A percentile compares a stretch with the other conserved stretches of the same genome.
phyloP scores from a whole-genome alignment of 768 basidiomycete genomes.

The Imleria badia region DNA sequence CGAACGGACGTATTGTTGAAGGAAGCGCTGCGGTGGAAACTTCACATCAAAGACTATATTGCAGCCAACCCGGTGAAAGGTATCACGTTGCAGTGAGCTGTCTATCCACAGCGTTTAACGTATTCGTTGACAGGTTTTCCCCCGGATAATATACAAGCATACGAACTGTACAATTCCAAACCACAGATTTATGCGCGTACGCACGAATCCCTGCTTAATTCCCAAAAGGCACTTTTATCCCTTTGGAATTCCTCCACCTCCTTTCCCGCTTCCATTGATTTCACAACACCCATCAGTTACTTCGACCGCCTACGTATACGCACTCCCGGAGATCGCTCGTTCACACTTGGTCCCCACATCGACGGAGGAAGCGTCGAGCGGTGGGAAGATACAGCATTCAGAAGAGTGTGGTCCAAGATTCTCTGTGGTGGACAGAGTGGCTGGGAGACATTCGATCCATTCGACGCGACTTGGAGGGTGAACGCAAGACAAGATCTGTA shows the following conservation, averaged over 20 bases:
- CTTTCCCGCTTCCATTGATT: constrained; percentile 40
- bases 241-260: constrained; percentile 53
- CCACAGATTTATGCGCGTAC: constrained; percentile 67
- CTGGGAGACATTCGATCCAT: constrained; percentile 53
- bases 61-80: constrained; percentile 54
- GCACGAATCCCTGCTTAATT: constrained; percentile 55
- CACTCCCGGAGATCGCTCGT: constrained; percentile 65
- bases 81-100: constrained; percentile 9
- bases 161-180: constrained; percentile 69
- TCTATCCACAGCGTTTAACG: background rate
- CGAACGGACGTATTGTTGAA: constrained; percentile 18
- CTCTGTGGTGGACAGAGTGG: constrained; percentile 37
- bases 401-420: constrained; percentile 43
- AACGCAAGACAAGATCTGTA: constrained; percentile 62
- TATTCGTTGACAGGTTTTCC: constrained; percentile 54
- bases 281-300: constrained; percentile 67
- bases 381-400: constrained; percentile 50
- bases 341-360: constrained; percentile 63
- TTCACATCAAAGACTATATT: constrained; percentile 53
- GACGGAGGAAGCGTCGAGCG: constrained; percentile 55
- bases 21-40: constrained; percentile 64
- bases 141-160: constrained; percentile 64
- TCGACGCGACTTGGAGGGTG: constrained; percentile 45
- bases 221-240: constrained; percentile 56
- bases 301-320: constrained; percentile 76